Conservation (phyloP, 164 flowering plant genomes). For the Cinnamomum micranthum region DNA sequence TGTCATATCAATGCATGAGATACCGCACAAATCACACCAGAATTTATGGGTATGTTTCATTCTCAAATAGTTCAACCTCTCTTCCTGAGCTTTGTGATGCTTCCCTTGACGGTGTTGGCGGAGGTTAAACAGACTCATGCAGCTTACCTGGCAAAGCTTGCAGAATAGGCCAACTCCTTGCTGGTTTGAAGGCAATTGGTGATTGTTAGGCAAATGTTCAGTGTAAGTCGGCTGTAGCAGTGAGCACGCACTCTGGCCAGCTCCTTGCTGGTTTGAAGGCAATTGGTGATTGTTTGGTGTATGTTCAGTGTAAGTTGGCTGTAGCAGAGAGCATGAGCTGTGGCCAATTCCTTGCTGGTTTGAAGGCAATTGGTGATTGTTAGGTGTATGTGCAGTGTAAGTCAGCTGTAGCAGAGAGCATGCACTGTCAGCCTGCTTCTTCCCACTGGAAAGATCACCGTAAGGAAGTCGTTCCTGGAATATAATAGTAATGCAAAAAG, state of each 20-base stretch:
- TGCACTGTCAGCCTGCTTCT: too few relatives aligned
- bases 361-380: not conserved
- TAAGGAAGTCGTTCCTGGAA: too few relatives aligned
- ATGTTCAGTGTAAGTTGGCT: too few relatives aligned
- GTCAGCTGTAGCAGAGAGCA: too few relatives aligned
- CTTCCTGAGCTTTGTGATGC: constrained; percentile 2
- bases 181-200: not conserved
- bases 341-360: not conserved
- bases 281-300: too few relatives aligned
- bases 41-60: not conserved
- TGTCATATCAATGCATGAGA: not conserved
- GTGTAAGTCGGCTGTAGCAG: too few relatives aligned
- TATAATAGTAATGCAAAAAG: too few relatives aligned
- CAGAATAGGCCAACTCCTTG: not conserved
- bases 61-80: not conserved
- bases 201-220: too few relatives aligned
- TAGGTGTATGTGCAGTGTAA: not conserved
- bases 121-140: not conserved
- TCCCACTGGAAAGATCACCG: too few relatives aligned
- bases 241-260: too few relatives aligned
- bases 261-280: too few relatives aligned
- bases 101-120: not conserved
- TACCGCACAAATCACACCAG: not conserved
- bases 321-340: not conserved
- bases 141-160: not conserved